Base-by-base conservation (phyloP, 345 rosid genomes). In the Eucalyptus marginata region DNA sequence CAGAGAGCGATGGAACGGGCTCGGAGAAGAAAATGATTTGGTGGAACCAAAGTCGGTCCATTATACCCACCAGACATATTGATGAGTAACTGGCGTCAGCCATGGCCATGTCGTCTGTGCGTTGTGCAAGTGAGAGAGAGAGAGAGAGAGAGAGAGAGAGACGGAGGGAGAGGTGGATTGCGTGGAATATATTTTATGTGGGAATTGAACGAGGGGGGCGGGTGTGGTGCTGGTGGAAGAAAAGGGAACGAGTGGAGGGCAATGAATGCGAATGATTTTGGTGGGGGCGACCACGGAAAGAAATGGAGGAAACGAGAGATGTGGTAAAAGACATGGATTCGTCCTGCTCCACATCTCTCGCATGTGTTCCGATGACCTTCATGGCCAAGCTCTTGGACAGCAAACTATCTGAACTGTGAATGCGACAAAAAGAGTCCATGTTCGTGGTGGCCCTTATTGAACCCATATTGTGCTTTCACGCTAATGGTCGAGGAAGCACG, bases 1-100 rank as follows among this genome's bases (percentile, higher is more conserved):
- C 44, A 54, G 33, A 15, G 50, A 49, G 25, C 92, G 49, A 86
- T 85, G 89, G n/a, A 25, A 12, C 13, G 44, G 44, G 58, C 88
- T 93, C 90, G 24, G 94, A 66, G 92, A 91, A 87, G 52, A 94
- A 89, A 88, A 94, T 90, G 18, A 87, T 89, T 33, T 92, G 92
- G 87, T 94, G 92, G 87, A 94, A 95, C 97, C 97, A 94, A 33
- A 94, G 94, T n/a, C 93, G 91, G 83, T 95, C 96, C 97, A 94
- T 95, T 46, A 88, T 90, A 58, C 87, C 90, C 31, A 94, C 58
- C 46, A 94, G 88, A 88, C 90, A 92, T 1, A 92, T 51, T 36
- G 93, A 90, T 89, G 54, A 88, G 68, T 33, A 46, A 43, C 24
- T 51, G 40, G 47, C 86, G 40, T 90, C 93, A 49, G 92, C 94